A percentile compares a stretch with the other conserved stretches of the same genome.
Conservation (phyloP, 495 filamentous ascomycete species). For the Penicillium angulare region DNA sequence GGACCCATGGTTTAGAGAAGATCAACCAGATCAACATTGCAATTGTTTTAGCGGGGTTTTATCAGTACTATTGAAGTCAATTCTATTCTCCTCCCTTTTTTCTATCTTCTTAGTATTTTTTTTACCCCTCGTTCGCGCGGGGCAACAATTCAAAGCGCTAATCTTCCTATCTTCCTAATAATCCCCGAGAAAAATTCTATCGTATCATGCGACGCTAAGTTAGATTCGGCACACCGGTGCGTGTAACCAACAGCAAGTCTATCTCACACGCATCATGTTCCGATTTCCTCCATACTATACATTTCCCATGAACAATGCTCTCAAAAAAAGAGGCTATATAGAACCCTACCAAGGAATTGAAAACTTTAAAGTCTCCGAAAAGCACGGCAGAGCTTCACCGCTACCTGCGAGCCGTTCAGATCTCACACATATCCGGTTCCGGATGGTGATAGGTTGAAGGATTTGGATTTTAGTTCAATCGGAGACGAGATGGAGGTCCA, state of each 20-base stretch:
- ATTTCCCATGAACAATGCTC: too few species aligned
- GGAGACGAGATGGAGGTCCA: constrained; percentile 17
- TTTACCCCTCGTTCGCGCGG: background rate
- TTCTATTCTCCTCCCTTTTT: background rate
- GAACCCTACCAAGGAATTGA: background rate
- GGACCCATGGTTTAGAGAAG: constrained; percentile 6
- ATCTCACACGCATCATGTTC: background rate
- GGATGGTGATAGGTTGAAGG: constrained; percentile 11
- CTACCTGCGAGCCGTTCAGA: constrained; percentile 23
- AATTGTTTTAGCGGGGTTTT: background rate
- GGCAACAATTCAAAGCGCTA: background rate
- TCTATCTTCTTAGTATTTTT: too few species aligned
- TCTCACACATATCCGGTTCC: constrained; percentile 2
- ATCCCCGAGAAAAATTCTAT: background rate
- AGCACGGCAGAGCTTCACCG: constrained; percentile 26
- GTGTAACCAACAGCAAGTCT: background rate
- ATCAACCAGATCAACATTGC: background rate
- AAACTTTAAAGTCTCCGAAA: constrained; percentile 6
- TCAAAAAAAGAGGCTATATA: background rate
- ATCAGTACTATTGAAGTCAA: background rate
- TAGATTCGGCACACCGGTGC: background rate
- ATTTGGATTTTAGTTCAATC: background rate
- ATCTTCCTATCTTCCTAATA: background rate
- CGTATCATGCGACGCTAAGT: background rate
- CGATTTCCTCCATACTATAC: background rate